phyloP scores from a whole-genome alignment of 2,329 filamentous ascomycete species.

The Cladosporium sp. region DNA sequence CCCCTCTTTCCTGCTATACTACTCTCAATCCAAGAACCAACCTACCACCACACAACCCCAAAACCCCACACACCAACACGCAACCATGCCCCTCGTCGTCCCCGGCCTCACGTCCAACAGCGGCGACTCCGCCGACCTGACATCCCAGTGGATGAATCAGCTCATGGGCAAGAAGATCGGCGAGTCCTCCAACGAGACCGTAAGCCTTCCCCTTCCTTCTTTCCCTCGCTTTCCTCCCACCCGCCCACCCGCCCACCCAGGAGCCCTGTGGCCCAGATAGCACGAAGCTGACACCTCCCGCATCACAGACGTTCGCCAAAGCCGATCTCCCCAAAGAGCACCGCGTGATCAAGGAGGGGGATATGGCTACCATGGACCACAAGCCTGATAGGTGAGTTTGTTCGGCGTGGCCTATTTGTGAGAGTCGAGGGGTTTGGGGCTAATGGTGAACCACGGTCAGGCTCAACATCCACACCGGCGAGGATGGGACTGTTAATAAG shows the following conservation, averaged over 20 bases:
- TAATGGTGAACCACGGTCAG: too few relatives aligned
- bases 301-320: constrained; percentile 51
- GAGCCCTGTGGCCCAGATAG: too few relatives aligned
- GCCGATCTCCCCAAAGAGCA: constrained; percentile 46
- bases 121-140: constrained; percentile 29
- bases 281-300: not conserved
- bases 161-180: constrained; percentile 51
- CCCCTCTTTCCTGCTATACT: too few relatives aligned
- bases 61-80: not conserved
- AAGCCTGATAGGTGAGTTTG: constrained; percentile 41
- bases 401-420: not conserved
- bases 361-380: constrained; percentile 45
- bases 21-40: too few relatives aligned
- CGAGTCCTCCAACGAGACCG: constrained; percentile 42
- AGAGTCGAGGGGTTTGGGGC: not conserved
- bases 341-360: constrained; percentile 43
- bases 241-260: too few relatives aligned
- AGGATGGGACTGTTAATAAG: constrained; percentile 47
- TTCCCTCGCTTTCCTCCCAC: too few relatives aligned
- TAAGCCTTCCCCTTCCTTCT: constrained; percentile 23
- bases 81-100: constrained; percentile 48
- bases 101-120: constrained; percentile 42
- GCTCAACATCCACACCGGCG: constrained; percentile 47
- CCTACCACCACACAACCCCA: too few relatives aligned
- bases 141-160: constrained; percentile 44